Evolutionary conservation across 176 grass and related monocot species (phyloP).

Genomic region (Raddia guianensis): DNA sequence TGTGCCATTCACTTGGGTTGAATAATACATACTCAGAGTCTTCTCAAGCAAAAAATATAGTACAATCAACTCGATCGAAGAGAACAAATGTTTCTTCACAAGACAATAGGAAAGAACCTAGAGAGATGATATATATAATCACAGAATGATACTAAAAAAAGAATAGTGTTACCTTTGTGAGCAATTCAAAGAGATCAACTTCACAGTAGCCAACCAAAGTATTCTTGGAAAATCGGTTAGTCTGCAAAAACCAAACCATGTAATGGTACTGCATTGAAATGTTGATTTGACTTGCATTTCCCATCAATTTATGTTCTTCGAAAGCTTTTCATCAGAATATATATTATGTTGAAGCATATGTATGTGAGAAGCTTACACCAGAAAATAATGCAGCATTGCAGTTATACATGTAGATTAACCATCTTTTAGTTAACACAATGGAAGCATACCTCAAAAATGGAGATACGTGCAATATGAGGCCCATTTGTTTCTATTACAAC

Average conservation of each 20-base stretch:
- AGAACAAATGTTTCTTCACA: background rate
- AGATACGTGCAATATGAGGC: constrained; percentile 79
- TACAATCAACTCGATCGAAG: background rate
- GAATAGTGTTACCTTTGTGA: constrained; percentile 65
- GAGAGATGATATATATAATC: background rate
- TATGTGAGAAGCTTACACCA: constrained; percentile 3
- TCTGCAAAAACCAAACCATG: constrained; percentile 61
- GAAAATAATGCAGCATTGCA: background rate
- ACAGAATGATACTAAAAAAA: constrained; percentile 6
- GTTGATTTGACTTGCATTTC: constrained; percentile 12
- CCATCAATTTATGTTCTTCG: constrained; percentile 8
- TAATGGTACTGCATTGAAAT: constrained; percentile 12
- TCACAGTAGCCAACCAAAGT: constrained; percentile 97
- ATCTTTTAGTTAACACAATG: constrained; percentile 19
- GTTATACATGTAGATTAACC: background rate
- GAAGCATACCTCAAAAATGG: constrained; percentile 86
- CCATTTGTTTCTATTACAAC: constrained; percentile 85
- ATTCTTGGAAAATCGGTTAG: constrained; percentile 86
- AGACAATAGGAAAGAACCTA: background rate
- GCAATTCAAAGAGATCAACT: constrained; percentile 83
- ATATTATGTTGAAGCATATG: background rate
- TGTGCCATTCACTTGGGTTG: background rate
- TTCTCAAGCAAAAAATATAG: background rate
- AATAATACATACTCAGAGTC: background rate
- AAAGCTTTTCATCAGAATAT: constrained; percentile 4